These are phyloP conservation scores for Aspergillus glaucus DNA, from an alignment of 2,329 filamentous ascomycete genomes.

Conservation along the genomic window DNA sequence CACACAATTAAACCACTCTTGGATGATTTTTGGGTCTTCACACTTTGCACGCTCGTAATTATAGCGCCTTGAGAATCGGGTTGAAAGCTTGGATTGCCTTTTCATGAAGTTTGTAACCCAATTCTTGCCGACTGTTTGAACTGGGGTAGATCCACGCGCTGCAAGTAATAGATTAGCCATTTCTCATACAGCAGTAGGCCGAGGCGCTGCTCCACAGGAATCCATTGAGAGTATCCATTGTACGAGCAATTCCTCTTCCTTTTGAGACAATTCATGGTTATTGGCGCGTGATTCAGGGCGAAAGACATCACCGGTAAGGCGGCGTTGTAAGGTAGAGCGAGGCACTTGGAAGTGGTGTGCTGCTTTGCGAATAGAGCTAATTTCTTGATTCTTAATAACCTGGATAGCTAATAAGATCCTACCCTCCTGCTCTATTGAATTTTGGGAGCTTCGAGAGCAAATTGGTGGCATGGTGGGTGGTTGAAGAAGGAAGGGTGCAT, in stretches of 20 bases:
- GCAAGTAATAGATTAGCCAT: background rate
- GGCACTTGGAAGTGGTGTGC: too few relatives aligned
- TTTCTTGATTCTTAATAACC: too few relatives aligned
- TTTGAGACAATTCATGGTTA: background rate
- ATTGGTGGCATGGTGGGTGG: too few relatives aligned
- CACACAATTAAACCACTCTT: conserved; percentile 5
- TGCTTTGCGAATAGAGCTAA: too few relatives aligned
- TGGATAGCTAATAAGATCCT: too few relatives aligned
- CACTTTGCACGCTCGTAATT: background rate
- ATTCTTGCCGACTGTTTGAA: background rate
- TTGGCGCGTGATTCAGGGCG: background rate
- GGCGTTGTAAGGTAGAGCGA: too few relatives aligned
- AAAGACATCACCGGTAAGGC: too few relatives aligned
- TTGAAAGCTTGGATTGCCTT: background rate
- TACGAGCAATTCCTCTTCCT: background rate
- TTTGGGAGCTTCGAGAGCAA: too few relatives aligned
- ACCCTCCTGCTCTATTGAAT: too few relatives aligned
- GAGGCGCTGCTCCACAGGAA: background rate
- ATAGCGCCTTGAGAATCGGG: background rate
- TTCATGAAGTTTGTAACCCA: background rate
- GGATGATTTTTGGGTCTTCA: background rate
- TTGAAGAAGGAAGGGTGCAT: too few relatives aligned
- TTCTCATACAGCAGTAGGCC: background rate
- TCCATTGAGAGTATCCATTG: background rate
- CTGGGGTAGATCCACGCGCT: background rate